phyloP scores from a whole-genome alignment of 2,329 filamentous ascomycete genomes.

The Apiospora saccharicola region DNA sequence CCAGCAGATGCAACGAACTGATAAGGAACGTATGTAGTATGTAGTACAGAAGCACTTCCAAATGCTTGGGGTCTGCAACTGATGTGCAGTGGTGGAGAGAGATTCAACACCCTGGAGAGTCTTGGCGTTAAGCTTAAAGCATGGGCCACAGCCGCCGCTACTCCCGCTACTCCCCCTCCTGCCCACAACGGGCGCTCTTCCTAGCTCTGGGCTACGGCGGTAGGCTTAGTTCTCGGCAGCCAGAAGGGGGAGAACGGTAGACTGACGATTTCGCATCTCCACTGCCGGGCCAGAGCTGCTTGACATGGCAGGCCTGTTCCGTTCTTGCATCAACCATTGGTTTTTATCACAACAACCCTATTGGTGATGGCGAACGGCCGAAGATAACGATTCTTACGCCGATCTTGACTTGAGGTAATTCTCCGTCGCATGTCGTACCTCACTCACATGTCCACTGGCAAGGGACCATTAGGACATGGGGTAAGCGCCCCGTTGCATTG shows the following conservation, averaged over 20 bases:
- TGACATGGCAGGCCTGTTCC: constrained; percentile 5
- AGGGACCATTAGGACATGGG: not conserved
- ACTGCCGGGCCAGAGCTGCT: not conserved
- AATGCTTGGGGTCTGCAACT: not conserved
- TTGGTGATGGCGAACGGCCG: not conserved
- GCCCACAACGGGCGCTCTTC: not conserved
- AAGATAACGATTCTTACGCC: not conserved
- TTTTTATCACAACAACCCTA: constrained; percentile 13
- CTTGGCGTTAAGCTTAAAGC: constrained; percentile 12
- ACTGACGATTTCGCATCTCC: not conserved
- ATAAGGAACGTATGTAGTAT: not conserved
- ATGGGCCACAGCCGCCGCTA: constrained; percentile 2
- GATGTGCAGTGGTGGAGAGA: not conserved
- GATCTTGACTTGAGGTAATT: not conserved
- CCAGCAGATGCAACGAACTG: constrained; percentile 4
- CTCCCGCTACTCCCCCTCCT: not conserved
- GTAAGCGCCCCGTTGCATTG: constrained; percentile 10
- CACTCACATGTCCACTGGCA: constrained; percentile 3
- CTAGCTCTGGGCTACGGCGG: not conserved
- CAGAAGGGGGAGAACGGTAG: not conserved
- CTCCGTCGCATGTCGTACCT: constrained; percentile 16
- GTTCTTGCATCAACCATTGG: not conserved
- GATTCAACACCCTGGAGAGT: not conserved
- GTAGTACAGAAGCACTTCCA: not conserved
- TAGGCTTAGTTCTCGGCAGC: not conserved